Base-by-base conservation (phyloP, 139 green algal genomes). In the Chlorella vulgaris region DNA sequence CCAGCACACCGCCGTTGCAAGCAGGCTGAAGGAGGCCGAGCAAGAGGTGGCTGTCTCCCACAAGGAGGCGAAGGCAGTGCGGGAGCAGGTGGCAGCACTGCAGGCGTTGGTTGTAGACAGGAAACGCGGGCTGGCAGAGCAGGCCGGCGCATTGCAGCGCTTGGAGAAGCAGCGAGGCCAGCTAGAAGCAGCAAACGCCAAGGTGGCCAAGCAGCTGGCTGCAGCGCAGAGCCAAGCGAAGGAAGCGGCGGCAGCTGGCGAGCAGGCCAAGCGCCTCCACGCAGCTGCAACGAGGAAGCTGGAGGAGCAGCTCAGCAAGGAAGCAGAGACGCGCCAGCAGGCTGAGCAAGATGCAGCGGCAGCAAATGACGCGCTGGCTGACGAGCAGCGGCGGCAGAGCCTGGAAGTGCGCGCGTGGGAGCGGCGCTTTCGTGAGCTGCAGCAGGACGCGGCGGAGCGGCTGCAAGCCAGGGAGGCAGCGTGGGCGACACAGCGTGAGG, bases 361-460 rank as follows among this genome's bases (percentile, higher is more conserved):
- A 1, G 61, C 61, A 22, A 38, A 29, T 13, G 76, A 81, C 40
- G 76, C 76, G 21, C 31, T 81, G 76, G 33, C 8, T 8, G 76
- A 74, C 10, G 76, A 81, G 61, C 61, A 39, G 31, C 26, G 38
- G 22, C 40, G 42, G 35, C 29, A 31, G 1, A 43, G 40, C 22
- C 31, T 74, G 61, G 76, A 81, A 5, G 62, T 26, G 24, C 13
- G 36, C 21, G 29, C 29, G 29, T 74, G 61, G 76, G 76, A 81
- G 62, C 76, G 76, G 7, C 76, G 76, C 15, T 40, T 74, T 29
- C 29, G 22, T 26, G 76, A 81, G 61, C 26, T 47, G 61, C 61
- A 51, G 61, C 55, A 51, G 62, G 76, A 74, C 13, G 53, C 35
- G 1, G 29, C 40, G 22, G 13, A 51, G 33, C 43, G 47, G 66